Base-by-base conservation (phyloP, 2,329 filamentous ascomycete genomes). In the Colletotrichum sp. region DNA sequence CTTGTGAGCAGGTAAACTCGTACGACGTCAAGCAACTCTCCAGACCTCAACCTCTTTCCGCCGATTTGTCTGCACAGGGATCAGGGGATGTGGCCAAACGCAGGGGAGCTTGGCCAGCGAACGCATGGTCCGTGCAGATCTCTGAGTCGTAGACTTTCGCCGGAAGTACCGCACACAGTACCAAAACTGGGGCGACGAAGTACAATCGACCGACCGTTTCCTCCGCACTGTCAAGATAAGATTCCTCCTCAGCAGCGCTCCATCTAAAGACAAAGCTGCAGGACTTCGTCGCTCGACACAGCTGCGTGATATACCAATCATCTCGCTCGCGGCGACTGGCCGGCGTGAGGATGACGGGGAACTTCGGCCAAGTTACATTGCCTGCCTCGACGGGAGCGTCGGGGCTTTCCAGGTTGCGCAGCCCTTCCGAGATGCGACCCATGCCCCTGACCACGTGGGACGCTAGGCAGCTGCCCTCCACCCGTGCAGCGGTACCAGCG, bases 91-190 rank as follows among this genome's bases (percentile, higher is more conserved):
- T 18, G 18, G 38, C 38, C 3, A 43, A 38, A 8, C 2, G 5
- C 36, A 18, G 36, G 36, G 8, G 8, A 18, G 36, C 36, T 8
- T 38, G 8, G 36, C 36, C 8, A 38, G 15, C 38, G 38, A n/a
- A 43, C 38, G 38, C 8, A 43, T 43, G 38, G 16, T 18, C 16
- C 38, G 38, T 43, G 38, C 38, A 43, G 16, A 43, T n/a, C 3
- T 18, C 38, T 1, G 38, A 0, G 38, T 0, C 18, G 38, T 0
- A 5, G 1, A 43, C 16, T 2, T 43, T 3, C 36, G 0, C 5
- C 8, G 7, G n/a, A 43, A 18, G 16, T 43, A 43, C 16, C 16
- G 2, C 1, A 16, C 38, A 43, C 38, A 43, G 38, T 43, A 12
- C 38, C 8, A 43, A 10, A n/a, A 43, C 8, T 43, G 38, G 0